Evolutionary conservation across 768 basidiomycete genomes (phyloP), one percentile per base, ranked within the genome.

Genomic region (Russula virescens): DNA sequence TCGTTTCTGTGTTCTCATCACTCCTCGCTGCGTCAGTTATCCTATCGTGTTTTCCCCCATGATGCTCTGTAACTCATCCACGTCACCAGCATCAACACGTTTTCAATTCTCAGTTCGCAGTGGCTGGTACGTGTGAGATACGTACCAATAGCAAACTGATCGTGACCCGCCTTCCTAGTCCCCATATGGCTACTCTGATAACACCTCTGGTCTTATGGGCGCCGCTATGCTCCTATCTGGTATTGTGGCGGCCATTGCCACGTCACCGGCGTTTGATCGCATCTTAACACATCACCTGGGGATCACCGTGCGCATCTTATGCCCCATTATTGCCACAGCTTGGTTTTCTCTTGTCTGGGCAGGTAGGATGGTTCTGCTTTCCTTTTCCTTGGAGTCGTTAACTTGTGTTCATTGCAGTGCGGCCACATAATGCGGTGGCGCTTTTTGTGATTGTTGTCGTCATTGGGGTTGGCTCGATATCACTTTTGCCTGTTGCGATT

Each of bases 301-400:
- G 0, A 64, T 82, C 13, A 82, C 85, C 3, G 68, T 79, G 58
- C 89, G 87, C 59, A 61, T 83, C 0, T 69, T 89, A 11, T 79
- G 85, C 18, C 90, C 90, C 1, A 70, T 86, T 48, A 75, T 88
- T 6, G 85, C 79, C 18, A 77, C 68, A 1, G 77, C 78, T 25
- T 93, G 90, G 89, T 71, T 93, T 16, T 82, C 83, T 5, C 74
- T 93, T 19, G 86, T 94, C 35, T 94, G 90, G 91, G 89, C 86
- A 55, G 83, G 89, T 89, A 70, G 28, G 81, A 71, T 11, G 8
- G 40, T 6, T 14, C 52, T 45, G 3, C 28, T 40, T 19, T 26
- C 13, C 40, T 23, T 55, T 26, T 35, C 21, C 50, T 14, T 21
- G 16, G 16, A 4, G 4, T 21, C 45, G 11, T 18, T 23, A 38